Percentiles rank a stretch among this genome's conserved stretches.
Evolutionary conservation across 192 early-diverging fungal species (phyloP).

Genomic region (Piromyces sp.): DNA sequence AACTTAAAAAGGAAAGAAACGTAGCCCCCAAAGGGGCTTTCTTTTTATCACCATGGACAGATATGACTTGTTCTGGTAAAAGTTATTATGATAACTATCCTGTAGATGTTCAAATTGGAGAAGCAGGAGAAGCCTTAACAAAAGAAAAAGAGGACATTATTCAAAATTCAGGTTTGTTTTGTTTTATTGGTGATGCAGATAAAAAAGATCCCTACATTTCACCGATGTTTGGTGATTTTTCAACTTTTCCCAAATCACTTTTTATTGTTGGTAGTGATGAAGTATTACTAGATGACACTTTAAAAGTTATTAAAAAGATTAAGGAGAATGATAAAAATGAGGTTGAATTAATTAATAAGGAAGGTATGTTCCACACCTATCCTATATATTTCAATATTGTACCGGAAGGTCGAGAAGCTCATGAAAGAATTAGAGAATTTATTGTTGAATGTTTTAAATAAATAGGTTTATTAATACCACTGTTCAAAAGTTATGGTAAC

Average conservation of each 20-base stretch:
- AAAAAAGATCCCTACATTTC: background rate
- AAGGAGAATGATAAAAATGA: background rate
- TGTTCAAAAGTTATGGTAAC: too few species aligned
- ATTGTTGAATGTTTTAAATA: too few species aligned
- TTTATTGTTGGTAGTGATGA: background rate
- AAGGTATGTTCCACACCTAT: background rate
- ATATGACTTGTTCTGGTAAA: background rate
- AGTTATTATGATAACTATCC: background rate
- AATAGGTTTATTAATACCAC: too few species aligned
- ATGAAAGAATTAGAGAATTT: background rate
- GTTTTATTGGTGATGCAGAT: background rate
- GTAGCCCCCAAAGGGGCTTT: background rate
- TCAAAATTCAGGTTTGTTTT: background rate
- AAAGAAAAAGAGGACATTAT: background rate
- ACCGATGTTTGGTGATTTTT: background rate
- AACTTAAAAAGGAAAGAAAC: background rate
- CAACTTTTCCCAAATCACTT: background rate
- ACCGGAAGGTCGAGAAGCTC: background rate
- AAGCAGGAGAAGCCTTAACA: background rate
- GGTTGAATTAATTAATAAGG: background rate
- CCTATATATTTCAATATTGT: background rate
- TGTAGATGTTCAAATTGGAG: background rate
- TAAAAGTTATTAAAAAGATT: background rate
- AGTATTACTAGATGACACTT: background rate
- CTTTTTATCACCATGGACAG: background rate